Base-by-base conservation (phyloP, 148 eudicot species). In the Diospyros lotus region DNA sequence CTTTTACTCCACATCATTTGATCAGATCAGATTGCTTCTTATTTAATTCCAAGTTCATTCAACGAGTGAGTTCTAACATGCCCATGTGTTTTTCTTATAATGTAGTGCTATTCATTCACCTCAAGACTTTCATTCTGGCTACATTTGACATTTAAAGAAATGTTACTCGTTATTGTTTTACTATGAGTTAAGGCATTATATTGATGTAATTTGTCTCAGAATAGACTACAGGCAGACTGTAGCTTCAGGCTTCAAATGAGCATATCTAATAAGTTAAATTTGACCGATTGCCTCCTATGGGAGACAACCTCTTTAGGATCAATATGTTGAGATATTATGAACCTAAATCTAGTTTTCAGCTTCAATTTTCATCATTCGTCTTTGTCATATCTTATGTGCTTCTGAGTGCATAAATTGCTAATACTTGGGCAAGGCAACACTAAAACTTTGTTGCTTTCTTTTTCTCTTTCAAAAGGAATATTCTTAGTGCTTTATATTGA, bases 401-500 rank as follows among this genome's bases (percentile, higher is more conserved):
- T 28, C 28, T 28, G 28, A 28, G 28, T 28, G 28, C 0, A 28
- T 28, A 28, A 28, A 28, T 28, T 28, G 28, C 28, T 28, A 28
- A 28, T 28, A 28, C 28, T 28, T 28, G 28, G 28, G 28, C 0
- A 28, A 39, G 18, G 12, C 46, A 38, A 61, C 51, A 60, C 11
- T 28, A 46, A 50, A 56, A 61, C 48, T 9, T 45, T 71, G 28
- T 28, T 28, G 28, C 9, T 10, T 43, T 38, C 62, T 41, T 38
- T 18, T 71, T 46, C 63, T 70, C n/a, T 66, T 56, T 28, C 5
- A 52, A 46, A 41, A 76, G 73, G 79, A 75, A 66, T 77, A 75
- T 84, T 89, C 97, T 91, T 90, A 91, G 98, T 78, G 86, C 90
- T 87, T 89, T 75, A 82, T 88, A 94, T 88, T 94, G 98, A 94